Conservation (phyloP, 129 eudicot species). For the Helianthus tuberosus region DNA sequence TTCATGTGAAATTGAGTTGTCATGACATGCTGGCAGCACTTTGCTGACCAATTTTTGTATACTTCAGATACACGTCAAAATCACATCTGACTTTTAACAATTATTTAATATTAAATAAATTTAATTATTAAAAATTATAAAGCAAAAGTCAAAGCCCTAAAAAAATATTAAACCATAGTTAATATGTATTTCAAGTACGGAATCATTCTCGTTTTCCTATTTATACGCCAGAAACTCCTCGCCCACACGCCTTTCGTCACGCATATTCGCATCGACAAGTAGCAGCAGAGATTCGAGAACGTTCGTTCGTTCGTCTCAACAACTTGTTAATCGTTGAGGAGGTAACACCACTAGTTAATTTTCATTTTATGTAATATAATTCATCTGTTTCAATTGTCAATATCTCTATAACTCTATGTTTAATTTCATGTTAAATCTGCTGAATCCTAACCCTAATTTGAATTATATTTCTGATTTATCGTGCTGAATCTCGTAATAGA, state of each 20-base stretch:
- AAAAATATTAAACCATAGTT: slow-evolving; percentile 10
- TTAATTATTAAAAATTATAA: background rate
- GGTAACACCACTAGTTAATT: background rate
- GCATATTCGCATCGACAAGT: slow-evolving; percentile 3
- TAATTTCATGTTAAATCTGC: background rate
- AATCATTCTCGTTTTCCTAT: slow-evolving; percentile 1
- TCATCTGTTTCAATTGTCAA: background rate
- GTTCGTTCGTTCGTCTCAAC: background rate
- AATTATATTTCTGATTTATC: background rate
- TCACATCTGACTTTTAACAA: background rate
- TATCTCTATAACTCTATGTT: background rate
- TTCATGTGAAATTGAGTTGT: background rate
- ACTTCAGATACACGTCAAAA: background rate
- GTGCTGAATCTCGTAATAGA: slow-evolving; percentile 10
- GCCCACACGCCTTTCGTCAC: background rate
- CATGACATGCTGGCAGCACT: background rate
- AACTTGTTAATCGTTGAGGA: background rate
- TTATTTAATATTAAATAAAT: background rate
- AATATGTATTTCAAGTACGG: slow-evolving; percentile 3
- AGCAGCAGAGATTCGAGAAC: background rate
- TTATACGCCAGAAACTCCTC: background rate
- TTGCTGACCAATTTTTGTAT: background rate
- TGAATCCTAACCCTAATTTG: slow-evolving; percentile 18
- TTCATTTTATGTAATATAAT: background rate
- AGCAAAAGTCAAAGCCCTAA: slow-evolving; percentile 4